A percentile compares a stretch with the other conserved stretches of the same genome.
These are phyloP conservation scores for Bauhinia variegata DNA, from an alignment of 306 rosid genomes.

Conservation along the genomic window DNA sequence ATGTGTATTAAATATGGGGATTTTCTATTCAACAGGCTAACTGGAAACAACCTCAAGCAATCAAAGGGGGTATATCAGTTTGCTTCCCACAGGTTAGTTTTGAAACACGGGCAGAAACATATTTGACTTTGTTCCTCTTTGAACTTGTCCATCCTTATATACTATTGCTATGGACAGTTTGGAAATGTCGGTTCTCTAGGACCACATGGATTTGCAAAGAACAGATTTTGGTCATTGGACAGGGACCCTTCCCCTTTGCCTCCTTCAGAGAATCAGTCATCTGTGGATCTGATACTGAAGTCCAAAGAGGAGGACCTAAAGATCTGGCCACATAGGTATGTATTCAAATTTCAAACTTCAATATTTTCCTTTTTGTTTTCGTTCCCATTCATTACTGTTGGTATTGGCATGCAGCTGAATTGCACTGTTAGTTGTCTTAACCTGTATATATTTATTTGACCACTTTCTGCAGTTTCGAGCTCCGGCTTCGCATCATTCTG, in stretches of 20 bases:
- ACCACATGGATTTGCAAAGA: conserved; percentile 63
- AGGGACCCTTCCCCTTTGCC: conserved; percentile 65
- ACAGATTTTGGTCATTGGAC: conserved; percentile 73
- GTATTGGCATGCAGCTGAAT: not conserved
- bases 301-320: conserved; percentile 63
- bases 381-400: not conserved
- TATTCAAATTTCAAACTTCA: conserved; percentile 1
- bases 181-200: conserved; percentile 65
- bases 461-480: conserved; percentile 61
- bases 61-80: conserved; percentile 77
- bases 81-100: conserved; percentile 65
- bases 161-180: conserved; percentile 50
- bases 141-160: conserved; percentile 13
- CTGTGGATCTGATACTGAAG: conserved; percentile 71
- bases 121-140: conserved; percentile 17
- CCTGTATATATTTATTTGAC: not conserved
- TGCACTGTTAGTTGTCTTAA: conserved; percentile 13
- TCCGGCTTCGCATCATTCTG: conserved; percentile 64
- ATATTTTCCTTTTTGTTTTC: not conserved
- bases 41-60: conserved; percentile 64
- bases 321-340: conserved; percentile 63
- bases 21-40: conserved; percentile 51
- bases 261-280: conserved; percentile 61
- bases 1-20: conserved; percentile 6
- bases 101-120: conserved; percentile 13